Evolutionary conservation across 306 rosid genomes (phyloP).

Genomic region (Dicorynia guianensis): DNA sequence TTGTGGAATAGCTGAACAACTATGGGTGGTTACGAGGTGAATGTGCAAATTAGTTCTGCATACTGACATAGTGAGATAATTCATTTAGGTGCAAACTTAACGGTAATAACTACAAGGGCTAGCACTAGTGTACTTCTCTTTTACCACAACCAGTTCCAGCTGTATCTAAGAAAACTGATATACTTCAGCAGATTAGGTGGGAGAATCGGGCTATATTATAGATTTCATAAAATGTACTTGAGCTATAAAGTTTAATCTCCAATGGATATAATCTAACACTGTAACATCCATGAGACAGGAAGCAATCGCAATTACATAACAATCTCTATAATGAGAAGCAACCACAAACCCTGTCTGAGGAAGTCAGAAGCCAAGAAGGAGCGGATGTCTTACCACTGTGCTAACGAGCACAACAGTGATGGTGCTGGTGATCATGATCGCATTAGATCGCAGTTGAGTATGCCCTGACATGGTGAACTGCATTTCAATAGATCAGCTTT

Average conservation of each 20-base stretch:
- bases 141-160: background rate
- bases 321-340: constrained; percentile 8
- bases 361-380: constrained; percentile 25
- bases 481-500: constrained; percentile 32
- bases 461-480: constrained; percentile 96
- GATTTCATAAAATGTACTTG: background rate
- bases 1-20: background rate
- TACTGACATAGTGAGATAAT: background rate
- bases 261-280: constrained; percentile 1
- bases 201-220: constrained; percentile 18
- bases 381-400: constrained; percentile 75
- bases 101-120: background rate
- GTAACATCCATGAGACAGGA: constrained; percentile 11
- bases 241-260: background rate
- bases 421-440: constrained; percentile 97
- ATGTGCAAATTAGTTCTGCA: background rate
- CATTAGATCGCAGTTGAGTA: constrained; percentile 76
- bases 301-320: background rate
- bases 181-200: background rate
- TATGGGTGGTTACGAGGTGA: background rate
- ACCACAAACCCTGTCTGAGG: constrained; percentile 6
- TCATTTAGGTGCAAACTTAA: constrained; percentile 7
- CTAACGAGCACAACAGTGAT: constrained; percentile 92
- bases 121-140: background rate
- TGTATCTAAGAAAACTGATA: background rate